Conservation (phyloP, 352 stramenopile genomes). For the Phytophthora pinifolia region DNA sequence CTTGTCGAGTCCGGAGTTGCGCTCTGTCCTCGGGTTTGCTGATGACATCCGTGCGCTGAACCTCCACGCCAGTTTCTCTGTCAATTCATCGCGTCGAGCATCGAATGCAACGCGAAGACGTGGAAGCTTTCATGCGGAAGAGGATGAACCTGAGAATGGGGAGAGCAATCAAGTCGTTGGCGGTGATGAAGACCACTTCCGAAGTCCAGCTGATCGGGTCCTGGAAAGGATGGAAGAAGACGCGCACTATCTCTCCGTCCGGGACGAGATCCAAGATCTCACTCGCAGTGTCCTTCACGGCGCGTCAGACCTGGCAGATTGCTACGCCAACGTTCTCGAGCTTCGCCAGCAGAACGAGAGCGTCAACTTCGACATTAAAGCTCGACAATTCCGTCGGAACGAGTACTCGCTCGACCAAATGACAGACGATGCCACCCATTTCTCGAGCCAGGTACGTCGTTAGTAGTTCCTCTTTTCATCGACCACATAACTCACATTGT, state of each 20-base stretch:
- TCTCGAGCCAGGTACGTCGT: constrained; percentile 39
- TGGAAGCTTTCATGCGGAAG: background rate
- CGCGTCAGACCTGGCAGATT: constrained; percentile 25
- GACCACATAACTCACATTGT: background rate
- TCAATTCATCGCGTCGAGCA: background rate
- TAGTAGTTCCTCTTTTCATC: background rate
- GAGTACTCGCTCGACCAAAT: constrained; percentile 51
- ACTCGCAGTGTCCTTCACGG: constrained; percentile 27
- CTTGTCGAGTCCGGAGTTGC: constrained; percentile 38
- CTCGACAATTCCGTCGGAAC: constrained; percentile 36
- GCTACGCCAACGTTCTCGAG: constrained; percentile 37
- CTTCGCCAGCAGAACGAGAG: constrained; percentile 44
- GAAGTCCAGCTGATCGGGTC: constrained; percentile 24
- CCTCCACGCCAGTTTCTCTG: constrained; percentile 6
- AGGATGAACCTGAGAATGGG: background rate
- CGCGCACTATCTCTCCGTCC: constrained; percentile 30
- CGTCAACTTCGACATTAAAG: constrained; percentile 51
- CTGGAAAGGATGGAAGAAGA: constrained; percentile 40
- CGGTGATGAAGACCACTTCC: constrained; percentile 11
- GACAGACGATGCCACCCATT: constrained; percentile 34
- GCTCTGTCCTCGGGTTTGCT: constrained; percentile 47
- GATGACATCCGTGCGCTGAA: constrained; percentile 45
- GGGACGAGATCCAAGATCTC: constrained; percentile 46
- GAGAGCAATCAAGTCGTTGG: background rate
- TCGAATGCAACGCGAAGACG: background rate